Base-by-base conservation (phyloP, 768 basidiomycete genomes). In the Hirschioporus abietinus region DNA sequence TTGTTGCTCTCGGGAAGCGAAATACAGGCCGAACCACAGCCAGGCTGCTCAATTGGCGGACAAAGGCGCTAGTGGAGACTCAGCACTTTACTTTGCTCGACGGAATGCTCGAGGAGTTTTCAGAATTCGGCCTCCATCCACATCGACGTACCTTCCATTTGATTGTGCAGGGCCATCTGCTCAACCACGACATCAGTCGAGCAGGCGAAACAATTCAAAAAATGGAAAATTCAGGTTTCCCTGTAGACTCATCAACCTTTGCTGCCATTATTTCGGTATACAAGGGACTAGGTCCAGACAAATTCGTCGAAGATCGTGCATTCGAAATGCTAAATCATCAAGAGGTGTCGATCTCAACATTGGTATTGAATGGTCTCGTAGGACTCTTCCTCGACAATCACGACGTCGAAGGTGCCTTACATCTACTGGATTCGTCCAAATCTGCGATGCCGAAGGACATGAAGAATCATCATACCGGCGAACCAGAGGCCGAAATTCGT, bases 11-110 rank as follows among this genome's bases (percentile, higher is more conserved):
- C 23, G 89, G 82, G 63, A 79, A 78, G 68, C 73, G 78, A 36
- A 82, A 86, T 24, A 79, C 81, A 18, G 83, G 83, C 58, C 78
- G 77, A 64, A 79, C 82, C 1, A 87, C 85, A 2, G 69, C 76
- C 34, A 83, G 86, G 35, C 78, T 93, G 25, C 80, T 93, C 68
- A 87, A 93, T 73, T 92, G 90, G 90, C 84, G 84, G 62, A 78
- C 83, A 8, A 84, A 85, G 42, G 88, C 90, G 0, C 72, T 86
- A 57, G 74, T 88, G 66, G 88, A 91, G 73, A 78, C 76, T 5
- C 77, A 82, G 66, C 76, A 81, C 34, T 90, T 82, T 70, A 72
- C 75, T 26, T 72, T 71, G 7, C 76, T 93, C 26, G 75, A 79
- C 66, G 73, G 71, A 57, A 78, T 84, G 1, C 74, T 89, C 59